Evolutionary conservation across 169 alveolate genomes (phyloP), one percentile per base, ranked within the genome.

Genomic region (Neospora caninum): DNA sequence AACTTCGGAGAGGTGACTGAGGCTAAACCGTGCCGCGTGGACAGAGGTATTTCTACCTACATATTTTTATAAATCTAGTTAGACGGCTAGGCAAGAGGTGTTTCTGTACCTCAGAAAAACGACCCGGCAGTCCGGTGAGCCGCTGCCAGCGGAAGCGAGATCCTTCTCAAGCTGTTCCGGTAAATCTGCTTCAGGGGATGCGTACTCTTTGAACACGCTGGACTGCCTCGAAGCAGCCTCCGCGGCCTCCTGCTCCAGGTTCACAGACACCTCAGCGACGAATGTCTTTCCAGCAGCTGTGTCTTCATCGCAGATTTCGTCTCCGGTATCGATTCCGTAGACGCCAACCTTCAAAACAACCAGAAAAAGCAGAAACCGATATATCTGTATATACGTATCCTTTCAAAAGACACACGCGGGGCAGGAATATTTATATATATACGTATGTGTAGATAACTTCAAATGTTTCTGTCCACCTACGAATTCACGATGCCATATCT

Each of bases 181-280:
- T 29, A 78, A 78, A 43, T 78, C 86, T n/a, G 86, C 41, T 16
- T 13, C 43, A 10, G 86, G 86, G 20, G 42, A 78, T 0, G 45
- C 86, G 42, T 18, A 78, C 45, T 78, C 45, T 38, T n/a, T n/a
- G 86, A 78, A 78, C n/a, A 78, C 86, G 10, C 39, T 16, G 45
- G 86, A 78, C 49, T 78, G 39, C 29, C 86, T 4, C 45, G 86
- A n/a, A 20, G 86, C 86, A 18, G 86, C 86, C 39, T 20, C 20
- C 45, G 86, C 86, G 27, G 86, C 86, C 45, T 78, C 86, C 29
- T n/a, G 39, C 86, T 78, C 86, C 22, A 78, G 86, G 27, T n/a
- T 10, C 1, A 78, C 45, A n/a, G 86, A 78, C 86, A 38, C 45
- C 86, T 78, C 86, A 20, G 86, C 1, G 45, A 78, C 45, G n/a